Evolutionary conservation across 129 eudicot species (phyloP).

Genomic region (Arctium lappa): DNA sequence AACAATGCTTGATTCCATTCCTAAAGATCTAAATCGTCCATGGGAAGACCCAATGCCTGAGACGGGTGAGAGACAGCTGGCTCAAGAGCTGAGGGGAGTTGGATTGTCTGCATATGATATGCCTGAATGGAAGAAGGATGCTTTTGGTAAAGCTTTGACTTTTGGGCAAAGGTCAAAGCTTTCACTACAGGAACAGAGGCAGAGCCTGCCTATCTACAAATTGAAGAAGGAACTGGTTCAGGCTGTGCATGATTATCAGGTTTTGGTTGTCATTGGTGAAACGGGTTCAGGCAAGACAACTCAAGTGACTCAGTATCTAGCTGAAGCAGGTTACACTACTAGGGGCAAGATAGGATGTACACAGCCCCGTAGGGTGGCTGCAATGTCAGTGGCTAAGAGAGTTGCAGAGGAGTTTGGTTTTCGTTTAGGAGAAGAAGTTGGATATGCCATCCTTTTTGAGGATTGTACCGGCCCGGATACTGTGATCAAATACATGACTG

Average conservation of each 20-base stretch:
- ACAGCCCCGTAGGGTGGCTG: constrained; percentile 94
- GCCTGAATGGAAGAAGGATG: constrained; percentile 97
- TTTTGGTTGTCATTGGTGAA: constrained; percentile 81
- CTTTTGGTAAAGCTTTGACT: constrained; percentile 72
- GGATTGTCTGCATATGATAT: constrained; percentile 83
- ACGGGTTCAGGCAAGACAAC: constrained; percentile 92
- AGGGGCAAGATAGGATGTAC: constrained; percentile 85
- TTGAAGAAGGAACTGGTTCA: constrained; percentile 71
- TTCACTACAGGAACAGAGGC: constrained; percentile 85
- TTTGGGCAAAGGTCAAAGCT: constrained; percentile 88
- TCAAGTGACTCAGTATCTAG: constrained; percentile 79
- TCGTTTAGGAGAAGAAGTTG: constrained; percentile 91
- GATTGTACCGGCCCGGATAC: constrained; percentile 96
- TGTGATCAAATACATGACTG: constrained; percentile 90
- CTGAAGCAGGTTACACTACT: constrained; percentile 92
- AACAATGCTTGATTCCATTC: constrained; percentile 88
- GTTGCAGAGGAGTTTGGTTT: constrained; percentile 95
- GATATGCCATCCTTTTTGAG: constrained; percentile 91
- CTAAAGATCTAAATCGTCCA: constrained; percentile 90
- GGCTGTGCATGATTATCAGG: constrained; percentile 84
- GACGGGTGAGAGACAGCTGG: constrained; percentile 86
- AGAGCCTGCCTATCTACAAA: constrained; percentile 79
- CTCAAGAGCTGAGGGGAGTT: constrained; percentile 88
- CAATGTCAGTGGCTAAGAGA: constrained; percentile 85
- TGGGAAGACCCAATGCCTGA: constrained; percentile 99